Conservation (phyloP, 2,329 filamentous ascomycete species). For the Elsinoe perseae region DNA sequence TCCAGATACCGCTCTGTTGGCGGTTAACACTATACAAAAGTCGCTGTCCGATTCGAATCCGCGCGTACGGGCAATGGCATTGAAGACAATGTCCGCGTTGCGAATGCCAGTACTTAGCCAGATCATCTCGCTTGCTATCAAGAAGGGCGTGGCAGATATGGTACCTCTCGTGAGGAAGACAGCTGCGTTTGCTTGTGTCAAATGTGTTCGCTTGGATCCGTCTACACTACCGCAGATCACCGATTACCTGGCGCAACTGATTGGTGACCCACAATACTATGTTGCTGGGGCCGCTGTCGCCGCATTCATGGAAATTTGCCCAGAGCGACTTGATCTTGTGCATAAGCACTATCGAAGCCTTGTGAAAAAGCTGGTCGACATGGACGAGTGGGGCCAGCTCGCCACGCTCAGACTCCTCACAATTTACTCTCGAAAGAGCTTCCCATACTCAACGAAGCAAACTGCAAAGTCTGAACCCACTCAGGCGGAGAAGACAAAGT, state of each 20-base stretch:
- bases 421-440: slow-evolving; percentile 77
- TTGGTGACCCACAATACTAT: slow-evolving; percentile 90
- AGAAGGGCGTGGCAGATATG: slow-evolving; percentile 88
- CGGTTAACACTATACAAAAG: slow-evolving; percentile 98
- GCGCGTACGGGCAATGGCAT: slow-evolving; percentile 79
- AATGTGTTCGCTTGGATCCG: slow-evolving; percentile 88
- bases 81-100: slow-evolving; percentile 96
- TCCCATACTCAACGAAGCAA: slow-evolving; percentile 60
- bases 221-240: slow-evolving; percentile 75
- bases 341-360: slow-evolving; percentile 82
- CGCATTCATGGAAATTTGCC: slow-evolving; percentile 83
- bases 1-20: slow-evolving; percentile 87
- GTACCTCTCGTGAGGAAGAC: slow-evolving; percentile 88
- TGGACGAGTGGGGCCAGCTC: slow-evolving; percentile 98
- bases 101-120: slow-evolving; percentile 96
- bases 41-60: slow-evolving; percentile 88
- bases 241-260: slow-evolving; percentile 67
- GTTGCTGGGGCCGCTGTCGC: slow-evolving; percentile 90
- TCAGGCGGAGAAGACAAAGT: slow-evolving; percentile 37
- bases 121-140: slow-evolving; percentile 92
- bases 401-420: slow-evolving; percentile 75
- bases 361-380: slow-evolving; percentile 87
- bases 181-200: slow-evolving; percentile 87
- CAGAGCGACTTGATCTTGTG: slow-evolving; percentile 77
- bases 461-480: slow-evolving; percentile 44